Conservation (phyloP, 148 eudicot genomes). For the Amaranthus hypochondriacus region DNA sequence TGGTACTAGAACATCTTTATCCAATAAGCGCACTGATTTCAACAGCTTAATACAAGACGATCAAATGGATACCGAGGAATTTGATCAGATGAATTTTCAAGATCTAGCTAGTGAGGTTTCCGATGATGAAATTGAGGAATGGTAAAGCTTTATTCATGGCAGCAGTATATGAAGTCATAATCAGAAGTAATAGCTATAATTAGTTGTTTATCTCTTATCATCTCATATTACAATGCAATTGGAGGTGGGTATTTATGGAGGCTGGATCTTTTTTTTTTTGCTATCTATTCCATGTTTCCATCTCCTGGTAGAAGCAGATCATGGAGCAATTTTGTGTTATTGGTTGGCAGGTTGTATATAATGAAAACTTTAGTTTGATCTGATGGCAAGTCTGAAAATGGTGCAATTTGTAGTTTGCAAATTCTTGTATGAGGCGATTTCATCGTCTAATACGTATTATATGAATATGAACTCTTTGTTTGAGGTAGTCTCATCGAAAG, state of each 20-base stretch:
- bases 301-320: slow-evolving; percentile 6
- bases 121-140: slow-evolving; percentile 85
- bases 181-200: background rate
- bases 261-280: background rate
- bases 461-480: too few relatives aligned
- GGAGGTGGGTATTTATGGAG: background rate
- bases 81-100: slow-evolving; percentile 27
- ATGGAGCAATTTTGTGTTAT: background rate
- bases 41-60: slow-evolving; percentile 15
- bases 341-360: slow-evolving; percentile 20
- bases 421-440: too few relatives aligned
- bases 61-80: slow-evolving; percentile 24
- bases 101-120: slow-evolving; percentile 26
- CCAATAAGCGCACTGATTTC: slow-evolving; percentile 19
- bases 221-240: background rate
- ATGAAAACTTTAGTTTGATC: background rate
- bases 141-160: slow-evolving; percentile 26
- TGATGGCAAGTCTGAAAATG: background rate
- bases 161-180: background rate
- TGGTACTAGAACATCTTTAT: slow-evolving; percentile 38
- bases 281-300: background rate
- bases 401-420: background rate
- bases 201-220: background rate
- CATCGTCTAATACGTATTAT: too few relatives aligned
- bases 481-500: too few relatives aligned